Conservation (phyloP, 2,329 filamentous ascomycete species). For the Claviceps pazoutovae region DNA sequence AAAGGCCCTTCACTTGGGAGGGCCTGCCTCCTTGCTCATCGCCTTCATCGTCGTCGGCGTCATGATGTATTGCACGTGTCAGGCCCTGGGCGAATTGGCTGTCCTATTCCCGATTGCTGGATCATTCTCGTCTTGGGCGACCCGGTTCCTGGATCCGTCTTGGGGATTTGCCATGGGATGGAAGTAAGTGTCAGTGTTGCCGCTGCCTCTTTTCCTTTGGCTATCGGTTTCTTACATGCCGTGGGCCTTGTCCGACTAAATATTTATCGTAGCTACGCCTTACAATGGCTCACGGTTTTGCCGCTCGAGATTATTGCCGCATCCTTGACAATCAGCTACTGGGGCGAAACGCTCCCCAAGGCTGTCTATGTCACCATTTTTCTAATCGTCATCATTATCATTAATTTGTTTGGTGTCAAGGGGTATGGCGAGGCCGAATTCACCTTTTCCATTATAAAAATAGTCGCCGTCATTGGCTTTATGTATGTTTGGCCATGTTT, state of each 20-base stretch:
- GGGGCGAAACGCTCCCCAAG: constrained; percentile 50
- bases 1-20: constrained; percentile 53
- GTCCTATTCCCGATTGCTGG: constrained; percentile 84
- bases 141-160: constrained; percentile 80
- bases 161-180: constrained; percentile 95
- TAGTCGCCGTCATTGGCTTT: constrained; percentile 75
- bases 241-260: background rate
- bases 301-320: constrained; percentile 81
- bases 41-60: constrained; percentile 67
- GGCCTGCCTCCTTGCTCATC: constrained; percentile 64
- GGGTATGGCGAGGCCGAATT: constrained; percentile 88
- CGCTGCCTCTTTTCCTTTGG: background rate
- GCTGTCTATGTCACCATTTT: constrained; percentile 77
- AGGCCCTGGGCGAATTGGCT: constrained; percentile 82
- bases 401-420: constrained; percentile 81
- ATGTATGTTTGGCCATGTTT: constrained; percentile 41
- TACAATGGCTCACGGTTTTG: constrained; percentile 76
- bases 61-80: constrained; percentile 87
- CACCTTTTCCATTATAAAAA: constrained; percentile 73
- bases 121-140: constrained; percentile 85
- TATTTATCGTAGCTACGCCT: constrained; percentile 46
- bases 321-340: constrained; percentile 71
- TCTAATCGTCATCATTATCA: constrained; percentile 56
- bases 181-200: constrained; percentile 45
- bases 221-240: background rate